phyloP scores from a whole-genome alignment of 352 stramenopile species.

The Vaucheria bursata region DNA sequence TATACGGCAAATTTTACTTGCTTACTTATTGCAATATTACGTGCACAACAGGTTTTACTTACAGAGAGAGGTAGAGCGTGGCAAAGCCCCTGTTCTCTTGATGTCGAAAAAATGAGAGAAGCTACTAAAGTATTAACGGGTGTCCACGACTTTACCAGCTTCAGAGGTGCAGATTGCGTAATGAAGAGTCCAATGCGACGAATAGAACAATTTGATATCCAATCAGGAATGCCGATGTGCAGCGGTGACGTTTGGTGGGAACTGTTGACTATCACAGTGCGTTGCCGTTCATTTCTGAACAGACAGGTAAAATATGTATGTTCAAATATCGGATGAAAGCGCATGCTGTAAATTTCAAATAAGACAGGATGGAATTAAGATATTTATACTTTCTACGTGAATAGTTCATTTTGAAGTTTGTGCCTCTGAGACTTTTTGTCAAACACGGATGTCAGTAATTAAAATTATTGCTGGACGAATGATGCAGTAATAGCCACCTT shows the following conservation, averaged over 20 bases:
- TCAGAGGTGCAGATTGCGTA: constrained; percentile 12
- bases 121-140: neutral
- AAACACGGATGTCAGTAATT: too few relatives aligned
- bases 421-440: too few relatives aligned
- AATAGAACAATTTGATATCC: constrained; percentile 11
- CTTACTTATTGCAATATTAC: too few relatives aligned
- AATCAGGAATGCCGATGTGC: neutral
- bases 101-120: constrained; percentile 3
- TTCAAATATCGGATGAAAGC: too few relatives aligned
- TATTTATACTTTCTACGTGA: too few relatives aligned
- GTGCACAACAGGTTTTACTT: constrained; percentile 1
- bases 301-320: too few relatives aligned
- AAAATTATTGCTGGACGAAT: too few relatives aligned
- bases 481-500: too few relatives aligned
- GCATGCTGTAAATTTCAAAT: too few relatives aligned
- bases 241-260: neutral
- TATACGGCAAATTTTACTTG: too few relatives aligned
- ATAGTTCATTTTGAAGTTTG: too few relatives aligned
- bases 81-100: neutral
- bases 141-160: constrained; percentile 17
- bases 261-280: neutral
- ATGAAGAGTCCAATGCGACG: constrained; percentile 7
- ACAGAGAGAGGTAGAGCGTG: neutral
- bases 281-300: constrained; percentile 1
- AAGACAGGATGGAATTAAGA: too few relatives aligned